Evolutionary conservation across 192 early-diverging fungal species (phyloP).

Genomic region (Mortierella claussenii): DNA sequence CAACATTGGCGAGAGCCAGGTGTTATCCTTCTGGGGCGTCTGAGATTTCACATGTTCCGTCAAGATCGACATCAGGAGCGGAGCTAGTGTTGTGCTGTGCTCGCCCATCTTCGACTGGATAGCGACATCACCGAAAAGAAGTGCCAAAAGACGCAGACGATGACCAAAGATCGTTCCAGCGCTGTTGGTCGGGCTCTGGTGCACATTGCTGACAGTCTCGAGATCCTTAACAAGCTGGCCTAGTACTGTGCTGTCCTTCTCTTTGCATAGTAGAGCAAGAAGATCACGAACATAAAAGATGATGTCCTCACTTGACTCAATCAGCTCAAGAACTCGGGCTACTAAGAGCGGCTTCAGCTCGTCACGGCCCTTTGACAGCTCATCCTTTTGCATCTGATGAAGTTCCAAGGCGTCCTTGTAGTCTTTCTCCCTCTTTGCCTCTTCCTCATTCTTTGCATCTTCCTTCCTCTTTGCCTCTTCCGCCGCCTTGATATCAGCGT

Average conservation of each 20-base stretch:
- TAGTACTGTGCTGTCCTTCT: slow-evolving; percentile 44
- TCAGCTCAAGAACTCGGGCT: slow-evolving; percentile 49
- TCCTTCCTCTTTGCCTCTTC: slow-evolving; percentile 17
- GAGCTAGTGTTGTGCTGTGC: slow-evolving; percentile 26
- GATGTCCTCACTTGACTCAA: slow-evolving; percentile 67
- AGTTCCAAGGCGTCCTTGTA: slow-evolving; percentile 53
- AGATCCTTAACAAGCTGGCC: slow-evolving; percentile 45
- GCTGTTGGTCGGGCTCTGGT: background rate
- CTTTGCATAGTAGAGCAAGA: slow-evolving; percentile 65
- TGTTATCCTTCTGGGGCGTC: slow-evolving; percentile 28
- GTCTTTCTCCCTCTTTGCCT: slow-evolving; percentile 59
- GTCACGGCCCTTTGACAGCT: slow-evolving; percentile 53
- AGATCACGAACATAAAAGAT: slow-evolving; percentile 77
- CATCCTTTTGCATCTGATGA: slow-evolving; percentile 44
- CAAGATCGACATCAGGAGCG: slow-evolving; percentile 33
- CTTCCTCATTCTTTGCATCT: too few relatives aligned
- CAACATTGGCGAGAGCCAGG: slow-evolving; percentile 68
- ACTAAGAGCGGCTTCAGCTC: slow-evolving; percentile 54
- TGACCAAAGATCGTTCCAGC: slow-evolving; percentile 53
- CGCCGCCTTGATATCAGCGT: background rate
- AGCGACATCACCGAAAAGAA: slow-evolving; percentile 65
- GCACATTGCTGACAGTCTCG: slow-evolving; percentile 8
- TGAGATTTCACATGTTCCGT: slow-evolving; percentile 13
- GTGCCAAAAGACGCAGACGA: slow-evolving; percentile 68
- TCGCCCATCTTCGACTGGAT: slow-evolving; percentile 60